Percentiles rank a stretch among this genome's conserved stretches.
phyloP scores from a whole-genome alignment of 176 grass and related monocot genomes.

The Aegilops sharonensis region DNA sequence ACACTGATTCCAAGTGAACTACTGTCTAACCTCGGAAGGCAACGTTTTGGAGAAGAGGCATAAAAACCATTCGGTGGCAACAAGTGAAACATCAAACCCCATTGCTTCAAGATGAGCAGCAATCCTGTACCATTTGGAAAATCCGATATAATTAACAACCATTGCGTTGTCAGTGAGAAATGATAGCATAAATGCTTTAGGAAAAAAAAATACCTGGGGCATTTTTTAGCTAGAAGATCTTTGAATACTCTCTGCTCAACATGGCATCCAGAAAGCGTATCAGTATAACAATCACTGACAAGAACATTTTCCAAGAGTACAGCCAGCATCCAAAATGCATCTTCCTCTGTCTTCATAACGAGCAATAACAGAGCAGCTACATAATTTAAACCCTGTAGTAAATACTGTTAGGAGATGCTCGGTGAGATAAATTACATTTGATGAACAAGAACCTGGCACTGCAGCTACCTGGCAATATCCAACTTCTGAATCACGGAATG shows the following conservation, averaged over 20 bases:
- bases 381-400: slow-evolving; percentile 88
- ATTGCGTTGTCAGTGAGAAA: background rate
- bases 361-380: slow-evolving; percentile 87
- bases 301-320: slow-evolving; percentile 93
- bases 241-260: slow-evolving; percentile 98
- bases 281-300: slow-evolving; percentile 93
- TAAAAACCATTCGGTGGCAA: slow-evolving; percentile 98
- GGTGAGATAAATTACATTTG: background rate
- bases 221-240: slow-evolving; percentile 93
- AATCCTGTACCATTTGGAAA: slow-evolving; percentile 54
- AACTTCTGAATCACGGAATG: slow-evolving; percentile 97
- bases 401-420: slow-evolving; percentile 14
- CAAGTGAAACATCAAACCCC: slow-evolving; percentile 94
- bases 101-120: slow-evolving; percentile 84
- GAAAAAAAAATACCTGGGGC: slow-evolving; percentile 55
- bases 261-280: slow-evolving; percentile 96
- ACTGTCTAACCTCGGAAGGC: slow-evolving; percentile 77
- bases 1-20: background rate
- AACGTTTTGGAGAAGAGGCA: slow-evolving; percentile 96
- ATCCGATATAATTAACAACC: background rate
- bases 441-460: background rate
- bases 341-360: slow-evolving; percentile 47
- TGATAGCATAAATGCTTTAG: background rate
- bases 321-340: too few species aligned
- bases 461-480: slow-evolving; percentile 91